Evolutionary conservation across 2,329 filamentous ascomycete genomes (phyloP), one percentile per base, ranked within the genome.

Genomic region (Hymenoscyphus infarciens): DNA sequence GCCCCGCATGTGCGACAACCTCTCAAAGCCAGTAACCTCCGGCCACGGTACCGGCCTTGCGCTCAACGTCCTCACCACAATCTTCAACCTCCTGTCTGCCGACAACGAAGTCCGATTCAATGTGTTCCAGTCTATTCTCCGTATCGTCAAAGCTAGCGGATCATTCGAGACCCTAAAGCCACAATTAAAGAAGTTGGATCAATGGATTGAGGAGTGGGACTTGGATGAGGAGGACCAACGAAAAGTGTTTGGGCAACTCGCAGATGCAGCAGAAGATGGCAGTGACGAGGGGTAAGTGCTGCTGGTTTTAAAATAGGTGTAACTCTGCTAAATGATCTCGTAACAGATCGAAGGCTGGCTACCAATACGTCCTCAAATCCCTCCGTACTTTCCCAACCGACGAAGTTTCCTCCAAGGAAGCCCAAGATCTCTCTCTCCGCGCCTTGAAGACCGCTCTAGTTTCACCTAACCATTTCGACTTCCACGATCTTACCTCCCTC

Each of bases 51-150:
- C 89, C 66, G 89, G 90, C 57, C 85, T 99, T 68, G 92, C 92
- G 68, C 88, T 98, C 71, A 92, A 92, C 69, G 90, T 95, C 71
- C 86, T 99, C 70, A 92, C 91, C 74, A 97, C 93, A 72, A 87
- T 99, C 74, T 99, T 98, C 88, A 99, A 99, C 84, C 89, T 96
- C 69, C 85, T 98, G 70, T 80, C 87, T 70, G 80, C 87, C 65
- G 82, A 87, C 73, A 89, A 92, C 74, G 88, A 91, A 61, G 85
- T 91, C 74, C 88, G 95, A 65, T 97, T 89, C 79, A 90, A 97
- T 75, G 92, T 99, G 64, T 91, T 99, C 74, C 83, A 95, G 76
- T 87, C 92, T 73, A 92, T 97, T 71, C 80, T 98, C 67, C 88
- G 88, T 71, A 90, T 97, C 71, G 86, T 97, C 76, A 89, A 89